Evolutionary conservation across 2,329 filamentous ascomycete genomes (phyloP).

Genomic region (Pseudogymnoascus sp.): DNA sequence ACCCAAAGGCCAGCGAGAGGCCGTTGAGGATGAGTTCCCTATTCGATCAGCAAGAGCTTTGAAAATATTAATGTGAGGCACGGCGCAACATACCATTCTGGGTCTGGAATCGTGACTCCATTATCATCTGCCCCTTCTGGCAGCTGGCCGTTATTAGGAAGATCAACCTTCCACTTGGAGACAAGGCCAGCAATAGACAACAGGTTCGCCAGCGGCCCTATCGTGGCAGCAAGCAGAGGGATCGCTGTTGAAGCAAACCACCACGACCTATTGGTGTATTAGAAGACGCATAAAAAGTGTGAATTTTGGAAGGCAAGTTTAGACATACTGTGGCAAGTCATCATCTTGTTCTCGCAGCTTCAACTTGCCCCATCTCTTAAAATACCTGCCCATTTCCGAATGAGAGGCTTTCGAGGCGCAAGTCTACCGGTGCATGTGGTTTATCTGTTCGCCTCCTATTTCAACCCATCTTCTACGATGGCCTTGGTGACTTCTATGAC

Average conservation of each 20-base stretch:
- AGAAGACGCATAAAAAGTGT: neutral
- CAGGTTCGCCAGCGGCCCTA: constrained; percentile 65
- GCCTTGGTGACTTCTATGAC: neutral
- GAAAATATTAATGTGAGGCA: neutral
- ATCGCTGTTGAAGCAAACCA: constrained; percentile 38
- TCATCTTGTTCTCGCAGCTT: constrained; percentile 28
- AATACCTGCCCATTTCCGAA: neutral
- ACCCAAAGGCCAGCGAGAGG: constrained; percentile 54
- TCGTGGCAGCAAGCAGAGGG: constrained; percentile 57
- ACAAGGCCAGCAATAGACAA: constrained; percentile 61
- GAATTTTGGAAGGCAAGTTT: neutral
- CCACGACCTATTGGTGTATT: constrained; percentile 27
- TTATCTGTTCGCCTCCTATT: neutral
- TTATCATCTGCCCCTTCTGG: constrained; percentile 39
- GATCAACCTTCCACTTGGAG: constrained; percentile 50
- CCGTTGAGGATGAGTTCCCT: constrained; percentile 57
- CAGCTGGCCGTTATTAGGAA: constrained; percentile 39
- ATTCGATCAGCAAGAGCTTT: constrained; percentile 8
- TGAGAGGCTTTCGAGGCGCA: neutral
- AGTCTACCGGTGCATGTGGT: constrained; percentile 7
- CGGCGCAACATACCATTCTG: constrained; percentile 44
- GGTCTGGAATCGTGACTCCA: constrained; percentile 50
- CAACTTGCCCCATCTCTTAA: constrained; percentile 19
- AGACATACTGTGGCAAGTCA: constrained; percentile 28
- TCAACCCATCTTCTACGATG: neutral